A percentile compares a stretch with the other conserved stretches of the same genome.
Conservation (phyloP, 305 asterid species). For the Andrographis paniculata region DNA sequence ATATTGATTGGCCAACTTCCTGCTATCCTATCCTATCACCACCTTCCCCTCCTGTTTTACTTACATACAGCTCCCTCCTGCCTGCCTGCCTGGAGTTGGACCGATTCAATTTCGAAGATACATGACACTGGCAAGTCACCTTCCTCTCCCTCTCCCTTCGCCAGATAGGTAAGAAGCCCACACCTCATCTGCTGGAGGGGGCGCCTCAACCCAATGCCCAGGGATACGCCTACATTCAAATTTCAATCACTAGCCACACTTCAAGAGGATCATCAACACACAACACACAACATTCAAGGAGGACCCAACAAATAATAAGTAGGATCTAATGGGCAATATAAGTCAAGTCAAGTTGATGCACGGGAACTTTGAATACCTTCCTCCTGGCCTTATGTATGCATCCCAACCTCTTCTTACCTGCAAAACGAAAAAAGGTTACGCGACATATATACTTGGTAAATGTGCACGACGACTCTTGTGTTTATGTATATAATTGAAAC, state of each 20-base stretch:
- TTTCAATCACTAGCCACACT: constrained; percentile 11
- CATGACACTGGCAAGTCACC: no score
- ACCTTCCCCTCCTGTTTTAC: no score
- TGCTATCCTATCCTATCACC: no score
- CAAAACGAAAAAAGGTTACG: constrained; percentile 19
- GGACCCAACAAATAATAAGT: not conserved
- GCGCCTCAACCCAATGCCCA: constrained; percentile 85
- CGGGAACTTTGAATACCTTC: constrained; percentile 40
- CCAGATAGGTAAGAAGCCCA: constrained; percentile 78
- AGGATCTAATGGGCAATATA: not conserved
- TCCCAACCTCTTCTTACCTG: constrained; percentile 96
- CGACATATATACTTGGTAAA: no score
- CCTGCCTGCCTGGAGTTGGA: no score
- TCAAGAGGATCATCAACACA: no score
- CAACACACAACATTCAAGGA: constrained; percentile 1
- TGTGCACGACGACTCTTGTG: no score
- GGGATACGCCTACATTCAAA: constrained; percentile 71
- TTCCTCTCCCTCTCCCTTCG: not conserved
- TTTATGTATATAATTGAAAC: no score
- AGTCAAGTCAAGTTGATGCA: no score
- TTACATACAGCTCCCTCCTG: no score
- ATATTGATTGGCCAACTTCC: no score
- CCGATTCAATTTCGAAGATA: no score
- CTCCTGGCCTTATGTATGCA: constrained; percentile 81
- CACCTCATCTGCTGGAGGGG: constrained; percentile 73